Evolutionary conservation across 257 asterid species (phyloP).

Genomic region (Hygrophila difformis): DNA sequence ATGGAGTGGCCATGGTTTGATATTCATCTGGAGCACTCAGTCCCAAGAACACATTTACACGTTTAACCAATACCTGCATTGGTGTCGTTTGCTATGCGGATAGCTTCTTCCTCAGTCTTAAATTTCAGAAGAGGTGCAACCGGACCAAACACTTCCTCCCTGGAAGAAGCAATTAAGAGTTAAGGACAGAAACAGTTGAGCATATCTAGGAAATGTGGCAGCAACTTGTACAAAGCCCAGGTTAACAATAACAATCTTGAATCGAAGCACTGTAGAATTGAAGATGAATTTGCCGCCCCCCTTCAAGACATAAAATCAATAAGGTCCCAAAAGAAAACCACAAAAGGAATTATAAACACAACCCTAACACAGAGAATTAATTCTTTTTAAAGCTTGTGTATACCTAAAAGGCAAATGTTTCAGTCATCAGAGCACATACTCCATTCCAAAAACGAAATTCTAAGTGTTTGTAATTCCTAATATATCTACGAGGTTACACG

Average conservation of each 20-base stretch:
- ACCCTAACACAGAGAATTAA: too few species aligned
- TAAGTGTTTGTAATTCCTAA: neutral
- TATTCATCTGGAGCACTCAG: neutral
- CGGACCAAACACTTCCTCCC: conserved; percentile 96
- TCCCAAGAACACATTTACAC: conserved; percentile 4
- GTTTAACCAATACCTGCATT: conserved; percentile 55
- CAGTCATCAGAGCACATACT: too few species aligned
- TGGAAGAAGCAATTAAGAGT: conserved; percentile 19
- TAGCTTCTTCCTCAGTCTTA: conserved; percentile 92
- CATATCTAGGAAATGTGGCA: neutral
- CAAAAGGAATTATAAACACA: too few species aligned
- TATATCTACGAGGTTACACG: conserved; percentile 5
- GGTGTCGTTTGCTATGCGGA: conserved; percentile 79
- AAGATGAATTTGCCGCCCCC: neutral
- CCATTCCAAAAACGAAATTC: conserved; percentile 6
- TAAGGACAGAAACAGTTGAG: conserved; percentile 3
- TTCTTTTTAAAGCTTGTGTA: too few species aligned
- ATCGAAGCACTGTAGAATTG: conserved; percentile 3
- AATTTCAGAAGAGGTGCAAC: conserved; percentile 93
- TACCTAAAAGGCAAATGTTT: too few species aligned
- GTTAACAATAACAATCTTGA: conserved; percentile 7
- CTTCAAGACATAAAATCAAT: neutral
- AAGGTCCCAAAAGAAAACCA: neutral
- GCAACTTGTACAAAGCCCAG: neutral
- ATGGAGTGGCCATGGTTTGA: neutral